Evolutionary conservation across 306 rosid species (phyloP).

Genomic region (Fragaria nilgerrensis): DNA sequence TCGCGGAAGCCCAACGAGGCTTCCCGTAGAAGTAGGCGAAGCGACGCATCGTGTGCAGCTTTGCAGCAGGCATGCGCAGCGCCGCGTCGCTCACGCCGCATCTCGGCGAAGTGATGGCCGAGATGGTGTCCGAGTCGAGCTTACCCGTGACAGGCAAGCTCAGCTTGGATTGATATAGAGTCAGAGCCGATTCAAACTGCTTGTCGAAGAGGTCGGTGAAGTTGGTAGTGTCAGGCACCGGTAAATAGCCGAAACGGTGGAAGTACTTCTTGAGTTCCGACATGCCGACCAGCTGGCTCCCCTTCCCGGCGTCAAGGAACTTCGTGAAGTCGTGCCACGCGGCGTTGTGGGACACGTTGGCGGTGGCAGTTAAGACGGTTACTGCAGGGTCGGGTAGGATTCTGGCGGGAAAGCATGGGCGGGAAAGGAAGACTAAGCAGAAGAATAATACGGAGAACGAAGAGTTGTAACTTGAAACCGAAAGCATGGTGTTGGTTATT

Average conservation of each 20-base stretch:
- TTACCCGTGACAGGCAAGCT: constrained; percentile 64
- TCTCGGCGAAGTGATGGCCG: constrained; percentile 68
- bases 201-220: constrained; percentile 67
- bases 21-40: constrained; percentile 69
- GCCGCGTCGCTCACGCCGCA: constrained; percentile 69
- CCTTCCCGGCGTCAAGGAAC: constrained; percentile 68
- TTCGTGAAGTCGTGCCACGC: constrained; percentile 67
- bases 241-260: constrained; percentile 80
- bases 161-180: constrained; percentile 62
- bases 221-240: constrained; percentile 30
- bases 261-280: constrained; percentile 72
- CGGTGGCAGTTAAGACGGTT: constrained; percentile 33
- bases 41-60: constrained; percentile 42
- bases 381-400: constrained; percentile 34
- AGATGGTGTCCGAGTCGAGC: constrained; percentile 65
- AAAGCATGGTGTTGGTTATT: constrained; percentile 51
- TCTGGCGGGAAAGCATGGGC: constrained; percentile 66
- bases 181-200: constrained; percentile 58
- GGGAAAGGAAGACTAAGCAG: constrained; percentile 38
- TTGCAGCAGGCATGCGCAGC: background rate
- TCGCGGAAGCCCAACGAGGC: constrained; percentile 73
- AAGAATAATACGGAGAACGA: constrained; percentile 22
- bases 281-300: constrained; percentile 67
- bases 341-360: constrained; percentile 39
- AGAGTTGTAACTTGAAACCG: constrained; percentile 32